Evolutionary conservation across 2,329 filamentous ascomycete species (phyloP).

Genomic region (Alternaria sp.): DNA sequence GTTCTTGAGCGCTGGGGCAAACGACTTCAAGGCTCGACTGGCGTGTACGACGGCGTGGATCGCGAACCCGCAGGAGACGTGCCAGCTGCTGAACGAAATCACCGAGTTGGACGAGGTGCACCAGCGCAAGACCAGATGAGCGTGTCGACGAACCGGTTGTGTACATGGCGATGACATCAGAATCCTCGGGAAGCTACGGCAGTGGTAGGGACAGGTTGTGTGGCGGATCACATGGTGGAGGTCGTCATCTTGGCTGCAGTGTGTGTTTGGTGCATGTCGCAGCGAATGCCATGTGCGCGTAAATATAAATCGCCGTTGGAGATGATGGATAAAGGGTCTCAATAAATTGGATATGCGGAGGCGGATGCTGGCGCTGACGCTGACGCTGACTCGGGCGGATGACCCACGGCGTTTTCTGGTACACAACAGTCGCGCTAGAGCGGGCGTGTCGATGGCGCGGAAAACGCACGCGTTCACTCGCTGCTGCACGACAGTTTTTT

Average conservation of each 20-base stretch:
- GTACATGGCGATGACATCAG: conserved; percentile 12
- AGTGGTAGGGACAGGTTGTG: background rate
- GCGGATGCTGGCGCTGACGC: conserved; percentile 18
- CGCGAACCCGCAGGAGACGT: conserved; percentile 88
- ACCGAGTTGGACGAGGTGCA: conserved; percentile 54
- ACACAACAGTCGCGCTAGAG: conserved; percentile 12
- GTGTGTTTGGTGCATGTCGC: background rate
- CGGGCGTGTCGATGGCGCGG: conserved; percentile 10
- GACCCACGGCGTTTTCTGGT: conserved; percentile 28
- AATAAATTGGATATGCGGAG: conserved; percentile 7
- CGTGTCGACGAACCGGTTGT: background rate
- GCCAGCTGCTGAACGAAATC: conserved; percentile 86
- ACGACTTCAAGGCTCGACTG: conserved; percentile 94
- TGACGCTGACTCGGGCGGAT: conserved; percentile 25
- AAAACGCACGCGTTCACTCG: background rate
- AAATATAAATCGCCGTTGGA: conserved; percentile 10
- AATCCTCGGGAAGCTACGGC: background rate
- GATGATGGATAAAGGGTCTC: conserved; percentile 1
- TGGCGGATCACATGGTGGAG: background rate
- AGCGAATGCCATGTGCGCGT: background rate
- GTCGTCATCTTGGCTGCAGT: background rate
- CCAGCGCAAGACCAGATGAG: conserved; percentile 48
- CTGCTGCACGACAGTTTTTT: conserved; percentile 2
- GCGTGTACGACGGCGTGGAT: conserved; percentile 98
- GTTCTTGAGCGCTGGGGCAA: conserved; percentile 86